Conservation (phyloP, 176 grass and related monocot genomes). For the Tuctoria greenei region DNA sequence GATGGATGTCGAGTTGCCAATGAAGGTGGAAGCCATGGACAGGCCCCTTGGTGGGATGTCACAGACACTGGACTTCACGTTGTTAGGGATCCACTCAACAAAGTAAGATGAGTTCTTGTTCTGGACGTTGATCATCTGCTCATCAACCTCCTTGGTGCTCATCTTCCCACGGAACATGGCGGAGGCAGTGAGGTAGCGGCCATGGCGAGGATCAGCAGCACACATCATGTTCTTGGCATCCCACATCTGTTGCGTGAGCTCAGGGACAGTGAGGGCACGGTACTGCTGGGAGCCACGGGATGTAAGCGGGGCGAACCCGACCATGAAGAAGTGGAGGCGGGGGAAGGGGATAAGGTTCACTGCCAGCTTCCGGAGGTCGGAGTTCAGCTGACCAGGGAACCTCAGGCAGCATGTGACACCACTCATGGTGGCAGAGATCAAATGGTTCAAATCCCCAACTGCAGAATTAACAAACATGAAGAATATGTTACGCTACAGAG, state of each 20-base stretch:
- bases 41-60: slow-evolving; percentile 74
- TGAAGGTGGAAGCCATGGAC: slow-evolving; percentile 84
- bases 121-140: slow-evolving; percentile 93
- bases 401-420: slow-evolving; percentile 82
- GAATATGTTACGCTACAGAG: neutral
- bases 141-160: slow-evolving; percentile 84
- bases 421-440: slow-evolving; percentile 88
- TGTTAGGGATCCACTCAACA: slow-evolving; percentile 88
- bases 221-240: slow-evolving; percentile 96
- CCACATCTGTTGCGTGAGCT: slow-evolving; percentile 93
- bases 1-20: slow-evolving; percentile 80
- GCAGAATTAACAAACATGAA: slow-evolving; percentile 24
- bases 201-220: slow-evolving; percentile 79
- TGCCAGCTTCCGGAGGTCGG: slow-evolving; percentile 66
- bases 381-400: slow-evolving; percentile 84
- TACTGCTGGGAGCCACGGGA: slow-evolving; percentile 89
- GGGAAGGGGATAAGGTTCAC: slow-evolving; percentile 85
- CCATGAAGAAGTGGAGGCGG: slow-evolving; percentile 85
- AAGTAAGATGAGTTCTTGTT: slow-evolving; percentile 92
- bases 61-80: slow-evolving; percentile 85
- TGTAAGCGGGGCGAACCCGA: slow-evolving; percentile 63
- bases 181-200: slow-evolving; percentile 77
- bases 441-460: slow-evolving; percentile 89
- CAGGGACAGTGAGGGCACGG: slow-evolving; percentile 74
- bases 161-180: slow-evolving; percentile 95